A percentile compares a stretch with the other conserved stretches of the same genome.
phyloP scores from a whole-genome alignment of 371 early-diverging fungal genomes.

The Furculomyces boomerangus region DNA sequence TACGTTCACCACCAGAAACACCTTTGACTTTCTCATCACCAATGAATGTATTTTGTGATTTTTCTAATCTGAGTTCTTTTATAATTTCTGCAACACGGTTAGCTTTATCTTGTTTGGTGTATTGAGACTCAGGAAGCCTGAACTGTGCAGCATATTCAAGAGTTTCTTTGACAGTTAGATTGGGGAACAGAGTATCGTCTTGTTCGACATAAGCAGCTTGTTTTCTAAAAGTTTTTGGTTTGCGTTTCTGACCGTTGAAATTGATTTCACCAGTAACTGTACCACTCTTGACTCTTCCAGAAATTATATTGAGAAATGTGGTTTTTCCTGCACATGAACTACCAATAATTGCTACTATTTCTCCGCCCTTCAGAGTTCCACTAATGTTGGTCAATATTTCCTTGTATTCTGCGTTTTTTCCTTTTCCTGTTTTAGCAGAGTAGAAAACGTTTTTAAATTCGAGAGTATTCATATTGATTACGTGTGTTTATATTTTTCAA shows the following conservation, averaged over 20 bases:
- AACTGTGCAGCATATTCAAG: slow-evolving; percentile 41
- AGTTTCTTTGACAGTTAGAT: slow-evolving; percentile 34
- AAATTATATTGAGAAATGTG: slow-evolving; percentile 32
- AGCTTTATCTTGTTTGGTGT: slow-evolving; percentile 26
- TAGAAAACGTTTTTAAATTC: slow-evolving; percentile 17
- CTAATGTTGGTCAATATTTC: slow-evolving; percentile 24
- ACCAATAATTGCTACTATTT: slow-evolving; percentile 53
- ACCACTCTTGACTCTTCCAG: slow-evolving; percentile 31
- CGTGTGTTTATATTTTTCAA: no score
- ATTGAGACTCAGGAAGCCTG: slow-evolving; percentile 36
- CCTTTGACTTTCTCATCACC: slow-evolving; percentile 47
- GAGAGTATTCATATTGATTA: slow-evolving; percentile 2
- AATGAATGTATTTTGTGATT: slow-evolving; percentile 39
- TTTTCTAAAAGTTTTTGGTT: slow-evolving; percentile 38
- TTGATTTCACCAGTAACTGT: slow-evolving; percentile 36
- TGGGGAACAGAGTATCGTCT: slow-evolving; percentile 18
- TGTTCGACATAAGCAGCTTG: slow-evolving; percentile 33
- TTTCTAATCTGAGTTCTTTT: slow-evolving; percentile 34
- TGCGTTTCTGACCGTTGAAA: slow-evolving; percentile 37
- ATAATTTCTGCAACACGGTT: slow-evolving; percentile 33
- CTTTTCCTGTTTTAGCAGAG: slow-evolving; percentile 10
- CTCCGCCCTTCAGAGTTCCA: slow-evolving; percentile 30
- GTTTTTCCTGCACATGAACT: slow-evolving; percentile 60
- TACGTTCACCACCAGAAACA: slow-evolving; percentile 73
- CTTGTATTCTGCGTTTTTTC: slow-evolving; percentile 9